Conservation (phyloP, 768 basidiomycete genomes). For the Russula lepida region DNA sequence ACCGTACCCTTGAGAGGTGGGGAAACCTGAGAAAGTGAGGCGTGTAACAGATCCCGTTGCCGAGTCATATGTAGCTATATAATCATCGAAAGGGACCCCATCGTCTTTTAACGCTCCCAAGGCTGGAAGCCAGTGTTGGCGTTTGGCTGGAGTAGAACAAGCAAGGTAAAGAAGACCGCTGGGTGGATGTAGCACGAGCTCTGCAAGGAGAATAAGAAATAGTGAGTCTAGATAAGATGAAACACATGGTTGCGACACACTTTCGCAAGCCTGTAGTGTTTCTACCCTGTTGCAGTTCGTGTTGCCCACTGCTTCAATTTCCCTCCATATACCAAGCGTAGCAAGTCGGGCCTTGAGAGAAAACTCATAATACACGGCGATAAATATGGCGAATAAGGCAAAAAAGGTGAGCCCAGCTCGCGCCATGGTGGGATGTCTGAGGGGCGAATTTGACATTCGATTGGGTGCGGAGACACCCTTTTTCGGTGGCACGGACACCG, state of each 20-base stretch:
- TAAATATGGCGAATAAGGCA: conserved; percentile 32
- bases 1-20: conserved; percentile 36
- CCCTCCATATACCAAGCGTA: conserved; percentile 36
- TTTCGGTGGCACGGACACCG: neutral
- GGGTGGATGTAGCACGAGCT: conserved; percentile 49
- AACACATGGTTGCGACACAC: conserved; percentile 30
- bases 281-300: conserved; percentile 40
- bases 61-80: conserved; percentile 54
- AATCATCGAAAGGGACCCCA: conserved; percentile 39
- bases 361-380: conserved; percentile 41
- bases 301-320: conserved; percentile 40
- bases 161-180: conserved; percentile 54
- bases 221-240: neutral
- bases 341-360: conserved; percentile 39
- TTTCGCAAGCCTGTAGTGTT: conserved; percentile 61
- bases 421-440: neutral
- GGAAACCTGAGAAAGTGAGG: conserved; percentile 30
- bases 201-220: conserved; percentile 28
- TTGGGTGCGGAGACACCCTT: neutral
- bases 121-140: conserved; percentile 47
- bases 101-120: conserved; percentile 29
- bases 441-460: neutral
- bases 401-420: neutral
- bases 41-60: conserved; percentile 36
- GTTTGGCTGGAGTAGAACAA: conserved; percentile 44